Evolutionary conservation across 140 eudicot species (phyloP).

Genomic region (Cichorium intybus): DNA sequence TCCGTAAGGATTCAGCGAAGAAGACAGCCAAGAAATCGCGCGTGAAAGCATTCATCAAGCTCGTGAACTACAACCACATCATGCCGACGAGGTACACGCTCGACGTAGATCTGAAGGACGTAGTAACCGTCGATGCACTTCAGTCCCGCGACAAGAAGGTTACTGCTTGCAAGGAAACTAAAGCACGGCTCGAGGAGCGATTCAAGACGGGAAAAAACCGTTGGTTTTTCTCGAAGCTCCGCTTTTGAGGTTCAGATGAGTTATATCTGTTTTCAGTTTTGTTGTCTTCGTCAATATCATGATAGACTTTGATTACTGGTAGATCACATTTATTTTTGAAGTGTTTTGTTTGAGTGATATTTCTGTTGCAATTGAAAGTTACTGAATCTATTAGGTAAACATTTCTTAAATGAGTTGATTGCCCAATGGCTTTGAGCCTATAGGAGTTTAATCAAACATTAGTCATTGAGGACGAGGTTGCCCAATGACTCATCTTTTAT

Average conservation of each 20-base stretch:
- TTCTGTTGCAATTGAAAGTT: background rate
- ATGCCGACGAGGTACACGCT: conserved; percentile 41
- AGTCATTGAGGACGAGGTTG: too few relatives aligned
- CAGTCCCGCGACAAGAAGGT: conserved; percentile 40
- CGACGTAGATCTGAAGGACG: conserved; percentile 37
- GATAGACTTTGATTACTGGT: conserved; percentile 11
- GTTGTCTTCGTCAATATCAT: conserved; percentile 10
- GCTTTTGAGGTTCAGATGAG: conserved; percentile 26
- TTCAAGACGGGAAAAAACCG: conserved; percentile 40
- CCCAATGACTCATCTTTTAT: too few relatives aligned
- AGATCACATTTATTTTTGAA: background rate
- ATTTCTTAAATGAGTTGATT: background rate
- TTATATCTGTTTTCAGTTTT: conserved; percentile 1
- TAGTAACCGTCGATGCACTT: conserved; percentile 29
- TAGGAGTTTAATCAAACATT: too few relatives aligned
- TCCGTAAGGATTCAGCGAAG: conserved; percentile 38
- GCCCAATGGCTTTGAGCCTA: background rate
- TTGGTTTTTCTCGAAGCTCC: conserved; percentile 42
- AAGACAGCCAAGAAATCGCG: conserved; percentile 40
- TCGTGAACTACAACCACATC: conserved; percentile 37
- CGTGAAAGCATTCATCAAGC: conserved; percentile 41
- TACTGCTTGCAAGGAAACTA: conserved; percentile 34
- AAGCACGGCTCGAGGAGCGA: conserved; percentile 34
- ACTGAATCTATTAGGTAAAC: background rate
- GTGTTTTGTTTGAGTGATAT: background rate